Evolutionary conservation across 2,329 filamentous ascomycete genomes (phyloP).

Genomic region (Cordyceps pruinosa): DNA sequence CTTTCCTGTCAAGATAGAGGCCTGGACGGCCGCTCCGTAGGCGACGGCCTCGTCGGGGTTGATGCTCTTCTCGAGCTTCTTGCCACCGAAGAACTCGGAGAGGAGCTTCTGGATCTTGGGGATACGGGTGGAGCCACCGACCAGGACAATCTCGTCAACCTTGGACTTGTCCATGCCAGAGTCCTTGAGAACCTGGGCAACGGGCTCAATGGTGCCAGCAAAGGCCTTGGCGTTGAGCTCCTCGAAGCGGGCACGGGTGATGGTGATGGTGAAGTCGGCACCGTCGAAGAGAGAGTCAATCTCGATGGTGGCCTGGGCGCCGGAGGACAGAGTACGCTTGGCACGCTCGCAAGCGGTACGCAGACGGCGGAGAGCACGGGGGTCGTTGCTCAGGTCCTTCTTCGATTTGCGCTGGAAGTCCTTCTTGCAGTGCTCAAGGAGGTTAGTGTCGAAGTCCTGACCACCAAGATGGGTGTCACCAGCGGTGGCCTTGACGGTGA

Average conservation of each 20-base stretch:
- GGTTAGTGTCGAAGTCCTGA: conserved; percentile 97
- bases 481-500: conserved; percentile 89
- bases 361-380: conserved; percentile 90
- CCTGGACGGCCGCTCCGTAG: conserved; percentile 95
- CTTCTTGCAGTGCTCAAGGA: conserved; percentile 94
- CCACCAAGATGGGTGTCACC: conserved; percentile 97
- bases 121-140: conserved; percentile 98
- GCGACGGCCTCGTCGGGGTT: conserved; percentile 99
- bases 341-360: conserved; percentile 98
- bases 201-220: conserved; percentile 98
- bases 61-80: conserved; percentile 98
- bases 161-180: conserved; percentile 95
- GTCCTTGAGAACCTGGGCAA: conserved; percentile 97
- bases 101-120: conserved; percentile 93
- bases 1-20: conserved; percentile 97
- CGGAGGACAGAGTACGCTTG: conserved; percentile 92
- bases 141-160: conserved; percentile 92
- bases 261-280: conserved; percentile 95
- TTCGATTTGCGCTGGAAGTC: conserved; percentile 91
- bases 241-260: conserved; percentile 98
- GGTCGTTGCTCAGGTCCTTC: conserved; percentile 82
- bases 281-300: conserved; percentile 96
- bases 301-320: conserved; percentile 92
- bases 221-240: conserved; percentile 98
- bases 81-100: conserved; percentile 90